Conservation (phyloP, 768 basidiomycete species). For the Leccinum ochraceum region DNA sequence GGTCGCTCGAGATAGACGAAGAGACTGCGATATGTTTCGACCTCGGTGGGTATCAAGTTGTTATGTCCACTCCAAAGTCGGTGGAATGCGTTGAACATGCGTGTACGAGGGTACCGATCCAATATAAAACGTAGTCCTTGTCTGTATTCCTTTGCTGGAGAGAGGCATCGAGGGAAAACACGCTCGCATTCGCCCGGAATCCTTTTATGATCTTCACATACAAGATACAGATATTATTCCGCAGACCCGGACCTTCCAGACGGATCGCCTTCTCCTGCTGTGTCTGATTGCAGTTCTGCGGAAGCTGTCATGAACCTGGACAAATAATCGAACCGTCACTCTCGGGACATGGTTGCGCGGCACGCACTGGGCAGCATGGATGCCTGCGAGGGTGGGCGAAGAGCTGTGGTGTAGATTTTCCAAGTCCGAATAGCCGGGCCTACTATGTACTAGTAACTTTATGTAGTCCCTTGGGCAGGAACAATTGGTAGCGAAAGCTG, state of each 20-base stretch:
- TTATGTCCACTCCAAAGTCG: no score
- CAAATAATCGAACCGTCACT: neutral
- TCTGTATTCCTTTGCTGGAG: neutral
- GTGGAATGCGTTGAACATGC: neutral
- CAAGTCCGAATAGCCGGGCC: neutral
- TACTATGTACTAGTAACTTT: no score
- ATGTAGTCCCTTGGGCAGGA: no score
- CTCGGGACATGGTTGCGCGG: neutral
- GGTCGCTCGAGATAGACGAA: no score
- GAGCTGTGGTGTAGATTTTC: neutral
- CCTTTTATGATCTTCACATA: neutral
- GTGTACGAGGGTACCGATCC: neutral
- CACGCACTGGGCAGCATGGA: conserved; percentile 79
- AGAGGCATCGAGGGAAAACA: neutral
- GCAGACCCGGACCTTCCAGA: conserved; percentile 6
- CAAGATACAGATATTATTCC: conserved; percentile 7
- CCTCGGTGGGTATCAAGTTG: no score
- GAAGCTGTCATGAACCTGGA: conserved; percentile 54
- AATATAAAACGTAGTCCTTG: neutral
- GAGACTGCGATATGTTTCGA: neutral
- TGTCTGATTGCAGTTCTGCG: conserved; percentile 41
- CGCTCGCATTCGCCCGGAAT: neutral
- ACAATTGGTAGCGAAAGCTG: neutral
- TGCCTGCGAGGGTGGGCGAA: conserved; percentile 53
- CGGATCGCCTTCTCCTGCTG: conserved; percentile 17